phyloP scores from a whole-genome alignment of 2,329 filamentous ascomycete species.

The Penicillium paneum region DNA sequence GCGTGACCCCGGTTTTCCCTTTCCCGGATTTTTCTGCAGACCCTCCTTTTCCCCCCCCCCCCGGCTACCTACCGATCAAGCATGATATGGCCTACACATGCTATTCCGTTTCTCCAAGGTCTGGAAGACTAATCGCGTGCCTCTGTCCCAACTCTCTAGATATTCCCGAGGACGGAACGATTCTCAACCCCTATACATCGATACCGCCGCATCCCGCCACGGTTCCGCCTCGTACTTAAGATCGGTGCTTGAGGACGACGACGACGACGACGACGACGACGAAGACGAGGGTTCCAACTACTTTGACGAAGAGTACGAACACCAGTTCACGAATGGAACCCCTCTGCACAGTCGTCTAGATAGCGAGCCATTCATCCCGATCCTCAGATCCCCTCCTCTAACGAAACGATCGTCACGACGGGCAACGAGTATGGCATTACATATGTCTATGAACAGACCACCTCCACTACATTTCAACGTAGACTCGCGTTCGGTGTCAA shows the following conservation, averaged over 20 bases:
- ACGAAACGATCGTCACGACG: slow-evolving; percentile 25
- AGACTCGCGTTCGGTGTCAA: slow-evolving; percentile 35
- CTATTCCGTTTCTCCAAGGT: slow-evolving; percentile 15
- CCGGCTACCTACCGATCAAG: slow-evolving; percentile 2
- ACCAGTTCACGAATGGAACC: slow-evolving; percentile 38
- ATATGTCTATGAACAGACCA: slow-evolving; percentile 40
- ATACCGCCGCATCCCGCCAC: slow-evolving; percentile 27
- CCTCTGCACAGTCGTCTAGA: slow-evolving; percentile 41
- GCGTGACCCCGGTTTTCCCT: slow-evolving; percentile 2
- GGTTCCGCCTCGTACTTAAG: slow-evolving; percentile 20
- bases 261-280: slow-evolving; percentile 17
- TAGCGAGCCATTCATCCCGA: slow-evolving; percentile 51
- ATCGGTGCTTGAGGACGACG: slow-evolving; percentile 26
- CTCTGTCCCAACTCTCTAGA: slow-evolving; percentile 29
- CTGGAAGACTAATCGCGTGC: slow-evolving; percentile 28
- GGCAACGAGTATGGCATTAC: slow-evolving; percentile 45
- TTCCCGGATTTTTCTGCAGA: slow-evolving; percentile 6
- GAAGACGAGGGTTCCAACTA: slow-evolving; percentile 24
- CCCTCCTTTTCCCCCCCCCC: background rate
- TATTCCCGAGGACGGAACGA: slow-evolving; percentile 40
- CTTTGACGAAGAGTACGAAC: slow-evolving; percentile 26
- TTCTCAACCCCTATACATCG: slow-evolving; percentile 32
- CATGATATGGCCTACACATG: slow-evolving; percentile 23
- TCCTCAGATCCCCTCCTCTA: slow-evolving; percentile 70
- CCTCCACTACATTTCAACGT: slow-evolving; percentile 47